Percentiles rank a stretch among this genome's conserved stretches.
Conservation (phyloP, 257 asterid species). For the Nicotiana tomentosiformis region DNA sequence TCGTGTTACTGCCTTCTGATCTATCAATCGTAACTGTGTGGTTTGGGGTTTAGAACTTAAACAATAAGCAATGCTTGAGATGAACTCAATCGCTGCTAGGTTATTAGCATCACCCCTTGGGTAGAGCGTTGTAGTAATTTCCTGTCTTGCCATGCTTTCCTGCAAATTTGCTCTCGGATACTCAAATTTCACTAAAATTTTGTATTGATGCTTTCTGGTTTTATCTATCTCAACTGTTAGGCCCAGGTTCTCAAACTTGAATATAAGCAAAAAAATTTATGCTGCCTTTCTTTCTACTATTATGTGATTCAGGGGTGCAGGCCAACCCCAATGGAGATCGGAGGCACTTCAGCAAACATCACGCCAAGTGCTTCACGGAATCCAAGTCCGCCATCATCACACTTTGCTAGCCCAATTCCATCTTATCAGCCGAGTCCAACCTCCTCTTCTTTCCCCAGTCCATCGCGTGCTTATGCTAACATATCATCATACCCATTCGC, state of each 20-base stretch:
- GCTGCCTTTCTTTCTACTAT: background rate
- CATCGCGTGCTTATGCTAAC: slow-evolving; percentile 3
- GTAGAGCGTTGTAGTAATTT: background rate
- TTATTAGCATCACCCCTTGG: background rate
- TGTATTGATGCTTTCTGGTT: background rate
- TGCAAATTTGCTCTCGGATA: background rate
- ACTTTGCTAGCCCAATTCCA: slow-evolving; percentile 23
- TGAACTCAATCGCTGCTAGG: background rate
- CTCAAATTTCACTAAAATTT: background rate
- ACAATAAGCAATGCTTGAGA: background rate
- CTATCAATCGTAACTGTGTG: background rate
- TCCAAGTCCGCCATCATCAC: slow-evolving; percentile 24
- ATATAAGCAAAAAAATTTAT: background rate
- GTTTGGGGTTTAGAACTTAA: background rate
- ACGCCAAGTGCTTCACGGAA: slow-evolving; percentile 17
- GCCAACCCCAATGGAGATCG: slow-evolving; percentile 52
- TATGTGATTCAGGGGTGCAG: slow-evolving; percentile 65
- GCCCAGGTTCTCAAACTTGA: background rate
- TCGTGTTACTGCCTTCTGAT: background rate
- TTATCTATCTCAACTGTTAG: background rate
- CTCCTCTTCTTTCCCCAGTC: slow-evolving; percentile 27
- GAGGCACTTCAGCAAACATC: slow-evolving; percentile 22
- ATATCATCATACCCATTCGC: slow-evolving; percentile 18
- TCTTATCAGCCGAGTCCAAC: slow-evolving; percentile 23
- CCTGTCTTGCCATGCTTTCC: background rate